These are phyloP conservation scores for Cutaneotrichosporon cyanovorans DNA, from an alignment of 1,284 basidiomycete genomes.

Conservation along the genomic window DNA sequence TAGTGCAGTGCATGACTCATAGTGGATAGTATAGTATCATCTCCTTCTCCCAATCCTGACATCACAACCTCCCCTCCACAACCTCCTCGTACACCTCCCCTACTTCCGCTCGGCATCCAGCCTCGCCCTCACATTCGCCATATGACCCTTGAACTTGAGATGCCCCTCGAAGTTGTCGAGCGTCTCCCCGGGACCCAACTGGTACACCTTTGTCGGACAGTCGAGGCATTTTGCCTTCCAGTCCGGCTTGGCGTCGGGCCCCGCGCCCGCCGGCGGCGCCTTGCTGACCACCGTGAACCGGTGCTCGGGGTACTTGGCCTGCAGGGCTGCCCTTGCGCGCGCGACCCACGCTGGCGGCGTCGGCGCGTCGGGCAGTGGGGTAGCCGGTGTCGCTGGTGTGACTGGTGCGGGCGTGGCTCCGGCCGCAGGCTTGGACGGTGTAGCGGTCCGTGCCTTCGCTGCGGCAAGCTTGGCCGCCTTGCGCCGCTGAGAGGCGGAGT, in stretches of 20 bases:
- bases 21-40: too few relatives aligned
- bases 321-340: conserved; percentile 58
- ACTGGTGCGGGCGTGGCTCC: conserved; percentile 1
- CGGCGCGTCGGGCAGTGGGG: conserved; percentile 5
- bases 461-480: conserved; percentile 7
- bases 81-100: neutral
- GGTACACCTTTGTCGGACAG: conserved; percentile 75
- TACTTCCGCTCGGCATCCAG: too few relatives aligned
- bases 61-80: neutral
- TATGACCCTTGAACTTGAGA: conserved; percentile 66
- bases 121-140: conserved; percentile 51
- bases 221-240: conserved; percentile 93
- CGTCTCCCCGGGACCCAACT: conserved; percentile 81
- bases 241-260: conserved; percentile 54
- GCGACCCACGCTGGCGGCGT: conserved; percentile 63
- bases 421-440: neutral
- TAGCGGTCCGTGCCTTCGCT: conserved; percentile 4
- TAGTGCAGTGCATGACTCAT: too few relatives aligned
- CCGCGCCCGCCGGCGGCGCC: conserved; percentile 50
- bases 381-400: conserved; percentile 5
- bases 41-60: too few relatives aligned
- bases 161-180: conserved; percentile 90
- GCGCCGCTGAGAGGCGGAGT: conserved; percentile 7
- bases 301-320: conserved; percentile 70
- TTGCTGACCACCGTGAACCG: conserved; percentile 66